These are phyloP conservation scores for Acanthamoeba royreba DNA, from an alignment of 208 protist species.

Conservation along the genomic window DNA sequence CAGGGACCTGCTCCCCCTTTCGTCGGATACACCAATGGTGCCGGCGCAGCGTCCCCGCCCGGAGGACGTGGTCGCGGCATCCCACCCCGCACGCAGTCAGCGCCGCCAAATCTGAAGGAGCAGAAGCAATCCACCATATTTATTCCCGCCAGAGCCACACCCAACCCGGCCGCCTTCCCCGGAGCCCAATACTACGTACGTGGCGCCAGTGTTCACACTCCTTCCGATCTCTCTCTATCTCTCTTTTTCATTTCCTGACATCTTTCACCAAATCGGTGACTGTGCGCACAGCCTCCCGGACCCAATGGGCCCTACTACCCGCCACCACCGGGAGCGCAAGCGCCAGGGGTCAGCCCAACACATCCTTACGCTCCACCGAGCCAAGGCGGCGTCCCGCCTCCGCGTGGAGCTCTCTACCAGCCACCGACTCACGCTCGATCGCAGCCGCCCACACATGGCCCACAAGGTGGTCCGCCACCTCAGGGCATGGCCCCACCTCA, in stretches of 20 bases:
- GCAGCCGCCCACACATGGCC: background rate
- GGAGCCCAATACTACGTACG: background rate
- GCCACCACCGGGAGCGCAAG: background rate
- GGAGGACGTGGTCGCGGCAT: background rate
- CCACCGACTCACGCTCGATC: background rate
- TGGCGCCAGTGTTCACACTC: background rate
- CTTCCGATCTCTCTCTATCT: background rate
- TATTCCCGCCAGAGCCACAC: background rate
- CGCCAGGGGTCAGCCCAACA: background rate
- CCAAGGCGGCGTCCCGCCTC: background rate
- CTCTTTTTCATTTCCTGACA: background rate
- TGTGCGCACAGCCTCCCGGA: background rate
- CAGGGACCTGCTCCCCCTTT: background rate
- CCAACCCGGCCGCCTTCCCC: background rate
- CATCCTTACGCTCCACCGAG: background rate
- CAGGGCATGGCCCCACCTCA: background rate
- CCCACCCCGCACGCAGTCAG: constrained; percentile 20
- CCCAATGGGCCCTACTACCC: background rate
- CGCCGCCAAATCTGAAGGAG: constrained; percentile 45
- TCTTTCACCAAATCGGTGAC: background rate
- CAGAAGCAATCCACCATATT: constrained; percentile 33
- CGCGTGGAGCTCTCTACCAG: background rate
- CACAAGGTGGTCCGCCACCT: background rate
- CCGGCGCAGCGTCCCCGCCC: background rate
- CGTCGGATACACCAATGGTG: background rate